These are phyloP conservation scores for Ashbya aceris DNA, from an alignment of 1,139 yeast genomes.

Conservation along the genomic window DNA sequence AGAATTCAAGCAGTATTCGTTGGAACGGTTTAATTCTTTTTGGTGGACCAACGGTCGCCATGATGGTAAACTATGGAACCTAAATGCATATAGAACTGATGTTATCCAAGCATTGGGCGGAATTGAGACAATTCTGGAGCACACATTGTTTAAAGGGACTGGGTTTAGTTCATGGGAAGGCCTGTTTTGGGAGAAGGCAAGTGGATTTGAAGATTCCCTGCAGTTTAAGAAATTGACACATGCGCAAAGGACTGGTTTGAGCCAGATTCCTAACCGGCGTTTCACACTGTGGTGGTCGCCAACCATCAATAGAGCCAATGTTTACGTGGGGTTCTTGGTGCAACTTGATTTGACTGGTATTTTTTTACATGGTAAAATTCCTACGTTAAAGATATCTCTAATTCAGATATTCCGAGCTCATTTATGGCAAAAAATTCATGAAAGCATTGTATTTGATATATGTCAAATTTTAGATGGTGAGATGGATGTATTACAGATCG, in stretches of 20 bases:
- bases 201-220: slow-evolving; percentile 94
- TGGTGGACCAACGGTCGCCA: slow-evolving; percentile 96
- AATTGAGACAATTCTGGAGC: slow-evolving; percentile 90
- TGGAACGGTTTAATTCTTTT: slow-evolving; percentile 72
- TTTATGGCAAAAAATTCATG: slow-evolving; percentile 98
- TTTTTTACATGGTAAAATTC: slow-evolving; percentile 94
- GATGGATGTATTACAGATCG: slow-evolving; percentile 73
- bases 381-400: slow-evolving; percentile 87
- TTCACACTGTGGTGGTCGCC: slow-evolving; percentile 99
- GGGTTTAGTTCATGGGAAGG: slow-evolving; percentile 99
- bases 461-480: slow-evolving; percentile 90
- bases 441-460: slow-evolving; percentile 83
- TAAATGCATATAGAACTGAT: slow-evolving; percentile 88
- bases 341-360: slow-evolving; percentile 96
- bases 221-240: slow-evolving; percentile 90
- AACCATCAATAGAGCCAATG: slow-evolving; percentile 94
- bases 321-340: slow-evolving; percentile 93
- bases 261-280: slow-evolving; percentile 95
- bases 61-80: slow-evolving; percentile 93
- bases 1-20: slow-evolving; percentile 64
- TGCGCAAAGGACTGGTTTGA: slow-evolving; percentile 94
- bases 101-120: slow-evolving; percentile 97
- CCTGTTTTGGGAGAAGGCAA: slow-evolving; percentile 92
- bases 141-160: slow-evolving; percentile 89
- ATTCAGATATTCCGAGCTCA: slow-evolving; percentile 97